These are phyloP conservation scores for Penicillium paradoxum DNA, from an alignment of 495 filamentous ascomycete species.

Conservation along the genomic window DNA sequence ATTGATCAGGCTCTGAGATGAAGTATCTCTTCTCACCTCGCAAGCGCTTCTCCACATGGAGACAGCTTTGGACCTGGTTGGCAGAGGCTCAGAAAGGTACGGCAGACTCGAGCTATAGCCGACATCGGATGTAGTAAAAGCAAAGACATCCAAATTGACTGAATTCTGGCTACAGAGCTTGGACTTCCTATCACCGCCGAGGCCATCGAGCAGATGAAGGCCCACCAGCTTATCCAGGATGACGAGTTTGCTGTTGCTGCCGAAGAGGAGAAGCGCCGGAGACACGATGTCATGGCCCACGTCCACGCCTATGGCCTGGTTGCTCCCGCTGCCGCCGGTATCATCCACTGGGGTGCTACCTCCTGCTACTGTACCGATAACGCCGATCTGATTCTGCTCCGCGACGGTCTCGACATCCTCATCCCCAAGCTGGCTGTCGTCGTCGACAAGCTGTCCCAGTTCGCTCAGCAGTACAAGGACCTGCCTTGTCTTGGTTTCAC, in stretches of 20 bases:
- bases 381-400: constrained; percentile 79
- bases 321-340: constrained; percentile 77
- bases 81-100: constrained; percentile 74
- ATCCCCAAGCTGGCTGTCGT: constrained; percentile 83
- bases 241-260: constrained; percentile 71
- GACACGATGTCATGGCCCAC: constrained; percentile 70
- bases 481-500: constrained; percentile 67
- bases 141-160: constrained; percentile 23
- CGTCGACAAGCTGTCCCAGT: constrained; percentile 71
- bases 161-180: constrained; percentile 37
- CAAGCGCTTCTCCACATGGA: constrained; percentile 69
- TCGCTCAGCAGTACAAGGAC: constrained; percentile 73
- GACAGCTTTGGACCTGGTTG: constrained; percentile 75
- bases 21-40: constrained; percentile 64
- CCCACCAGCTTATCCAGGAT: constrained; percentile 67
- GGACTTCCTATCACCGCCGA: constrained; percentile 59
- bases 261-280: constrained; percentile 72
- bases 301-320: constrained; percentile 68
- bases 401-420: constrained; percentile 68
- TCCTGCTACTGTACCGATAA: constrained; percentile 76
- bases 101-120: constrained; percentile 7
- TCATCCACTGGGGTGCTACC: constrained; percentile 78
- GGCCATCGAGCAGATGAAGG: constrained; percentile 69
- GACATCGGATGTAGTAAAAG: constrained; percentile 14
- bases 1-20: constrained; percentile 43